These are phyloP conservation scores for Sclerotinia spermophila DNA, from an alignment of 2,329 filamentous ascomycete genomes.

Conservation along the genomic window DNA sequence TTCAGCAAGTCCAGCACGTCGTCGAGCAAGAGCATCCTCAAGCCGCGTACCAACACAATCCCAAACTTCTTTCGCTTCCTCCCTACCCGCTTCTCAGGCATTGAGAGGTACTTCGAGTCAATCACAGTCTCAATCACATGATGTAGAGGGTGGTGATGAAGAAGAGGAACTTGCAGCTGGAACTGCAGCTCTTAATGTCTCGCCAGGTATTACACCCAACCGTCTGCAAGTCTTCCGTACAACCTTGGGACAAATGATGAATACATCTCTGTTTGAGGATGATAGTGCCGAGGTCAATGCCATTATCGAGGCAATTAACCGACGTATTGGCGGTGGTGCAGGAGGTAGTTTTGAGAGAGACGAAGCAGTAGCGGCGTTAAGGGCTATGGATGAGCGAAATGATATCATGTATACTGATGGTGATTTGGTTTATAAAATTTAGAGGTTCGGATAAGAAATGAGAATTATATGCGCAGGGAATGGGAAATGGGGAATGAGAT, in stretches of 20 bases:
- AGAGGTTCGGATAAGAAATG: slow-evolving; percentile 31
- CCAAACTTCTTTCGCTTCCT: slow-evolving; percentile 42
- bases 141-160: slow-evolving; percentile 28
- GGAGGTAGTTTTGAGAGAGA: slow-evolving; percentile 61
- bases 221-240: slow-evolving; percentile 74
- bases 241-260: slow-evolving; percentile 78
- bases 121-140: slow-evolving; percentile 12
- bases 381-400: slow-evolving; percentile 76
- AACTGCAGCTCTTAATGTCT: slow-evolving; percentile 32
- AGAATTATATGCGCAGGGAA: neutral
- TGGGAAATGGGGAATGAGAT: neutral
- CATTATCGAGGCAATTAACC: slow-evolving; percentile 77
- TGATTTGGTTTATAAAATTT: slow-evolving; percentile 68
- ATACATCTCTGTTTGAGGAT: slow-evolving; percentile 78
- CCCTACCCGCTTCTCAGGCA: slow-evolving; percentile 37
- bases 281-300: slow-evolving; percentile 74
- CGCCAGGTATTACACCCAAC: slow-evolving; percentile 42
- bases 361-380: slow-evolving; percentile 75
- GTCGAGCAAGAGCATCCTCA: slow-evolving; percentile 18
- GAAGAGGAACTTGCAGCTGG: slow-evolving; percentile 20
- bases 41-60: slow-evolving; percentile 29
- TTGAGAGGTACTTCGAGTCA: slow-evolving; percentile 33
- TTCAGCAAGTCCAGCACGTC: slow-evolving; percentile 33
- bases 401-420: slow-evolving; percentile 80
- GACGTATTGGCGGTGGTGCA: slow-evolving; percentile 51